Conservation (phyloP, 108 stramenopile genomes). For the Phaeodactylum tricornutum region DNA sequence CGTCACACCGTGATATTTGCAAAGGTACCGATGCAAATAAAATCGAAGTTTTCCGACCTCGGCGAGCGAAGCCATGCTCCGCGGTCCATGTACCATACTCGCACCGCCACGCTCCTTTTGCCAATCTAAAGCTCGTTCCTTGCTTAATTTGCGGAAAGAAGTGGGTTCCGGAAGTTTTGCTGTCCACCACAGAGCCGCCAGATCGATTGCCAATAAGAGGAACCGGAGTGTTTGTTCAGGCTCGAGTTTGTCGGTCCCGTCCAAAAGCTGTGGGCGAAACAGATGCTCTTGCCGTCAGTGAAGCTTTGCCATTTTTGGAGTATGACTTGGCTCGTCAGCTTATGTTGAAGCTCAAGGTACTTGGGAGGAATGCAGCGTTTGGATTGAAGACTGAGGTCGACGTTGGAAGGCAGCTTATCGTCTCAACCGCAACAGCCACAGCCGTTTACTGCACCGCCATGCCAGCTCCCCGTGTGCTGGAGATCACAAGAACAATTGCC, state of each 20-base stretch:
- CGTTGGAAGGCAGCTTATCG: slow-evolving; percentile 71
- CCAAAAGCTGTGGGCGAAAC: slow-evolving; percentile 71
- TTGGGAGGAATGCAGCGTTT: slow-evolving; percentile 90
- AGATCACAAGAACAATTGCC: slow-evolving; percentile 77
- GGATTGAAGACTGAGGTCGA: slow-evolving; percentile 75
- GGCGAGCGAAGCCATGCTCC: slow-evolving; percentile 25
- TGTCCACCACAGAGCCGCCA: slow-evolving; percentile 67
- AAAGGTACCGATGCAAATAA: no score
- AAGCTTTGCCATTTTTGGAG: slow-evolving; percentile 90
- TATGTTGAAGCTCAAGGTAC: slow-evolving; percentile 90
- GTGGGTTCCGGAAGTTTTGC: slow-evolving; percentile 87
- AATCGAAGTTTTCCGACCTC: slow-evolving; percentile 1
- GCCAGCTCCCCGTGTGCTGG: slow-evolving; percentile 75
- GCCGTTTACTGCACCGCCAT: slow-evolving; percentile 84
- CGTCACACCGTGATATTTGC: no score
- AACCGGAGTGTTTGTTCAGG: slow-evolving; percentile 87
- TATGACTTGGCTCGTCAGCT: slow-evolving; percentile 93
- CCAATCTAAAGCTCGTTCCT: slow-evolving; percentile 92
- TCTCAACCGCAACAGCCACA: slow-evolving; percentile 78
- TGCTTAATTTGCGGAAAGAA: slow-evolving; percentile 89
- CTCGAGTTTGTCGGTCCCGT: slow-evolving; percentile 85
- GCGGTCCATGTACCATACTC: slow-evolving; percentile 96
- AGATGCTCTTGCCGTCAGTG: slow-evolving; percentile 87
- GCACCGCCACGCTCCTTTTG: slow-evolving; percentile 86
- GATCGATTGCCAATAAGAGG: slow-evolving; percentile 78